Percentiles rank a stretch among this genome's conserved stretches.
phyloP scores from a whole-genome alignment of 129 eudicot genomes.

The Daucus carota region DH1_v3.0 NC_030381.2:39013501-39014000 shows the following conservation, averaged over 20 bases:
- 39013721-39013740: neutral
- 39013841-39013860: conserved; percentile 62
- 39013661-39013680: neutral
- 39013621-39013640: neutral
- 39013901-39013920: conserved; percentile 90
- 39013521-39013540: conserved; percentile 97
- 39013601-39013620: neutral
- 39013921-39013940: conserved; percentile 97
- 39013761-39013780: neutral
- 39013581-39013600: conserved; percentile 24
- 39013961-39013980: conserved; percentile 96
- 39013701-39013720: neutral
- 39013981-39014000: conserved; percentile 93
- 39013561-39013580: conserved; percentile 64
- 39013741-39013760: neutral
- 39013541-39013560: conserved; percentile 91
- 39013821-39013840: conserved; percentile 77
- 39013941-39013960: conserved; percentile 93
- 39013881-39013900: conserved; percentile 64
- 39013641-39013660: neutral
- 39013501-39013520: conserved; percentile 84
- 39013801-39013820: conserved; percentile 67
- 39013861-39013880: conserved; percentile 66
- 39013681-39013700: neutral
- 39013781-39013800: conserved; percentile 8